Percentiles rank a stretch among this genome's conserved stretches.
These are phyloP conservation scores for Aeschynomene evenia DNA, from an alignment of 306 rosid species.

Conservation along the genomic window DNA sequence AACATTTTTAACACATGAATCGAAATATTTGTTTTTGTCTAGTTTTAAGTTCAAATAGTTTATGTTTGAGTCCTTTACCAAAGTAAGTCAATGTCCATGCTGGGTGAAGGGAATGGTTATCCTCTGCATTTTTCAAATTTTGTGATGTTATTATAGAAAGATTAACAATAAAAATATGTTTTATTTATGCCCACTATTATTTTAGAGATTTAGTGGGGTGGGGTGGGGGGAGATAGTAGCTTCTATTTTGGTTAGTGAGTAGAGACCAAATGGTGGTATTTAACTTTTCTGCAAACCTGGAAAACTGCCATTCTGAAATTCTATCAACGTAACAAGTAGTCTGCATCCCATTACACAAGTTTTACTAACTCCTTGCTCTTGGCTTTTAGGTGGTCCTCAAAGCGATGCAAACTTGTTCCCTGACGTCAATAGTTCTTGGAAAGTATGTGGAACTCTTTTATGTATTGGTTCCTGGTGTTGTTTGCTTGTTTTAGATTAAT, in stretches of 20 bases:
- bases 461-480: constrained; percentile 13
- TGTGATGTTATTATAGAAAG: constrained; percentile 20
- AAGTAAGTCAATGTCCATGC: background rate
- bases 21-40: background rate
- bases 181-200: constrained; percentile 2
- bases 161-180: background rate
- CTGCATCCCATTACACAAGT: background rate
- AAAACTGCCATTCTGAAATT: constrained; percentile 7
- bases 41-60: background rate
- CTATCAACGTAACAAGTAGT: background rate
- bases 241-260: constrained; percentile 15
- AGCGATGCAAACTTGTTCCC: constrained; percentile 71
- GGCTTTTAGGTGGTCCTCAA: constrained; percentile 69
- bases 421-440: constrained; percentile 84
- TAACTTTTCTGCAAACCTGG: constrained; percentile 4
- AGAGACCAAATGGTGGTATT: background rate
- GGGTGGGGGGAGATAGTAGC: background rate
- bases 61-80: background rate
- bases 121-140: background rate
- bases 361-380: constrained; percentile 11
- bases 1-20: background rate
- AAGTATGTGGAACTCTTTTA: constrained; percentile 58
- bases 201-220: background rate
- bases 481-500: constrained; percentile 13
- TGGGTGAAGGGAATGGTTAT: constrained; percentile 14